Base-by-base conservation (phyloP, 805 yeast species). In the Candida peoriensis region DNA sequence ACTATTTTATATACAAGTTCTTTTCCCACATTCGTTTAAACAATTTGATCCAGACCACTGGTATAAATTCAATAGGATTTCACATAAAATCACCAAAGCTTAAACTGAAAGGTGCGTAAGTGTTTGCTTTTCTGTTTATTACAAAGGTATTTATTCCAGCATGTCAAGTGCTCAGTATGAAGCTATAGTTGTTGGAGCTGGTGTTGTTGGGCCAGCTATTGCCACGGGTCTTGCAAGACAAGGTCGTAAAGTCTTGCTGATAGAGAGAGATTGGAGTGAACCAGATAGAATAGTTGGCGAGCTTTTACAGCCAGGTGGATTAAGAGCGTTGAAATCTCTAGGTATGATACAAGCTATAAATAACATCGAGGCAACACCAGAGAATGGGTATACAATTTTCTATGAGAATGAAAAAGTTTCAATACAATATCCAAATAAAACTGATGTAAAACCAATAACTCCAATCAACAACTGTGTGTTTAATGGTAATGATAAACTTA, bases 201-300 rank as follows among this genome's bases (percentile, higher is more conserved):
- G 98, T 37, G 95, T 90, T 15, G 81, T 87, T 17, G 98, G 99
- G 1, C 96, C 98, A 2, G 80, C 90, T 37, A 70, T 90, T 14
- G 97, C 97, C 28, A 82, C 88, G 1, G 88, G 84, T 4, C 63
- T 93, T 36, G 97, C 96, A 1, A 72, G 90, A 48, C 94, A 85
- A 52, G 97, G 97, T 21, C 72, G 95, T 46, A 70, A 72, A 33
- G 97, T 93, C 7, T 57, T 78, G 10, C 59, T 69, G 11, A 66
- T 82, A 13, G 99, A 93, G 56, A 73, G 96, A 43, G 96, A 87
- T 54, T 85, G 96, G 86, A 59, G 75, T 15, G 82, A 77, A 57
- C 98, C 98, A 2, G 96, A 93, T 59, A 72, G 99, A 47, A 93
- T 93, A 38, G 97, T 93, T 21, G 99, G 99, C 26, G 99, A 93